Percentiles rank a stretch among this genome's conserved stretches.
Evolutionary conservation across 2,329 filamentous ascomycete genomes (phyloP).

Genomic region (Microsporum ferrugineum): DNA sequence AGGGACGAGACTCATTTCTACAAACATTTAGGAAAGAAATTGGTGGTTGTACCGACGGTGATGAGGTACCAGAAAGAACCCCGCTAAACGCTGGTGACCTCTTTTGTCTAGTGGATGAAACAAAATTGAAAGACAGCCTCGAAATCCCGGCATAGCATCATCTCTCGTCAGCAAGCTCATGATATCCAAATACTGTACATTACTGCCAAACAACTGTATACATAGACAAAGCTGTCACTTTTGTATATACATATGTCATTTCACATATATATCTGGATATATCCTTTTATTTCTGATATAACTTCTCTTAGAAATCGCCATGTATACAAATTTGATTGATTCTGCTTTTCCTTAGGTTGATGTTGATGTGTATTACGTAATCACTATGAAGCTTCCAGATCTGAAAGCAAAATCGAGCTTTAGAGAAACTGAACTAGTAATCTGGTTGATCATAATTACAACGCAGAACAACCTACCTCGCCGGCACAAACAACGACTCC

Average conservation of each 20-base stretch:
- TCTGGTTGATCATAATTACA: background rate
- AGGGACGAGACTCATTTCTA: slow-evolving; percentile 43
- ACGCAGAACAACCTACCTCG: background rate
- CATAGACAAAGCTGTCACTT: background rate
- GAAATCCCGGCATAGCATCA: background rate
- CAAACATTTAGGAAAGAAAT: slow-evolving; percentile 50
- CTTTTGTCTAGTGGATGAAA: slow-evolving; percentile 45
- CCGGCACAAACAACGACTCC: background rate
- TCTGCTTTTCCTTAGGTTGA: background rate
- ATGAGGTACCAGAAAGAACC: slow-evolving; percentile 22
- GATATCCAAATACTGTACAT: background rate
- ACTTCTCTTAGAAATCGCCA: background rate
- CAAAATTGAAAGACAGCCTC: background rate
- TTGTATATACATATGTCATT: background rate
- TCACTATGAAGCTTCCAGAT: background rate
- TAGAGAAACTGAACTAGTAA: background rate
- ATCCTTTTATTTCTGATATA: background rate
- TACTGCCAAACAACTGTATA: background rate
- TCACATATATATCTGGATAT: background rate
- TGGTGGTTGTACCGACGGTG: slow-evolving; percentile 50
- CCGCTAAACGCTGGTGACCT: slow-evolving; percentile 44
- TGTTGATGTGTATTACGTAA: background rate
- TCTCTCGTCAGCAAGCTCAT: background rate
- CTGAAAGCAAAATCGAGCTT: background rate
- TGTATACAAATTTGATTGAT: too few species aligned